Evolutionary conservation across 2,329 filamentous ascomycete genomes (phyloP).

Genomic region (Verticillium albo-atrum): DNA sequence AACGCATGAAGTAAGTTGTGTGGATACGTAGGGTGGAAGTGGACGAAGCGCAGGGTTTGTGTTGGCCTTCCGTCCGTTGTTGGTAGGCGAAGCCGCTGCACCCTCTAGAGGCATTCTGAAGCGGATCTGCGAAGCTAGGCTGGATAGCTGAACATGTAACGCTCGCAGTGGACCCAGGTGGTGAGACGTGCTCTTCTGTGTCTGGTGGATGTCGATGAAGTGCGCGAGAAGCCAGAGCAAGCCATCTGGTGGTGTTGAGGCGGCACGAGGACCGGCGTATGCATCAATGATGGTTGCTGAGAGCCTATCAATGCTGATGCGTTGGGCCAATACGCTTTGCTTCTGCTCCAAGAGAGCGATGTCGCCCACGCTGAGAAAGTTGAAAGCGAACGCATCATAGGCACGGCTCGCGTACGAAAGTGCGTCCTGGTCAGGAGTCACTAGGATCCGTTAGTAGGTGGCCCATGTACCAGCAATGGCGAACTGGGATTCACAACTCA

Average conservation of each 20-base stretch:
- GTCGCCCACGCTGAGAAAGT: conserved; percentile 27
- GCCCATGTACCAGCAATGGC: neutral
- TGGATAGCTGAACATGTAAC: conserved; percentile 49
- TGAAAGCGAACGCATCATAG: conserved; percentile 31
- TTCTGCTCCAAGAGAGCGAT: conserved; percentile 37
- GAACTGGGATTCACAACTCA: neutral
- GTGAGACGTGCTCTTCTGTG: conserved; percentile 25
- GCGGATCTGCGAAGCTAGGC: conserved; percentile 46
- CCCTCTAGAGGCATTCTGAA: conserved; percentile 17
- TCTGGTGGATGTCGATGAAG: conserved; percentile 54
- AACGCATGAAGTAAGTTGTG: conserved; percentile 66
- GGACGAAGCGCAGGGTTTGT: conserved; percentile 16
- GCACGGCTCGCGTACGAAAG: conserved; percentile 7
- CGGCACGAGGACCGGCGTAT: conserved; percentile 21
- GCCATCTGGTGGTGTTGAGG: conserved; percentile 27
- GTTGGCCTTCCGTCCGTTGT: conserved; percentile 16
- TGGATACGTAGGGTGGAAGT: conserved; percentile 54
- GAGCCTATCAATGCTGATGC: conserved; percentile 34
- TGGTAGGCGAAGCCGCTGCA: conserved; percentile 10
- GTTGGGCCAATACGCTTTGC: conserved; percentile 26
- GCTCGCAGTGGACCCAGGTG: conserved; percentile 42
- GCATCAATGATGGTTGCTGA: conserved; percentile 34
- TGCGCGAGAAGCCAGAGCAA: conserved; percentile 64
- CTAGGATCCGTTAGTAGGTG: neutral
- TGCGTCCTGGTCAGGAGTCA: neutral